Evolutionary conservation across 208 protist genomes (phyloP).

Genomic region (Wallacemonas sp.): DNA sequence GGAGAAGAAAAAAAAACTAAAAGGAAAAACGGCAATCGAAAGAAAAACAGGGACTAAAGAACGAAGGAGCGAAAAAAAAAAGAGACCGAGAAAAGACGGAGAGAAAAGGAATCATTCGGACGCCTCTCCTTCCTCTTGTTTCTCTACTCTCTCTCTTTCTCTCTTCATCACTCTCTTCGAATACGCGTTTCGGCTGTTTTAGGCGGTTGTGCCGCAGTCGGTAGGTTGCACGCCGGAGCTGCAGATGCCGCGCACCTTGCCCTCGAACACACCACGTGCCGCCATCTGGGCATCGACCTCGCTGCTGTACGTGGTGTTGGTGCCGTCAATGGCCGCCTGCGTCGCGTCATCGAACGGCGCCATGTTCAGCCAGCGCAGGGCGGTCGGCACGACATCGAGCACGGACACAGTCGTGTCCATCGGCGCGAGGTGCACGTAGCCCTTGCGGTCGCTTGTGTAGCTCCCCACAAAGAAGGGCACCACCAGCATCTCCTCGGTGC

Average conservation of each 20-base stretch:
- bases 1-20: slow-evolving; percentile 1
- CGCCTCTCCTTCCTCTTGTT: slow-evolving; percentile 9
- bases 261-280: slow-evolving; percentile 40
- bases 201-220: slow-evolving; percentile 33
- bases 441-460: slow-evolving; percentile 48
- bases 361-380: slow-evolving; percentile 71
- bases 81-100: slow-evolving; percentile 4
- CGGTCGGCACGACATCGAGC: slow-evolving; percentile 74
- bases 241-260: slow-evolving; percentile 67
- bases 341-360: slow-evolving; percentile 60
- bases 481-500: slow-evolving; percentile 30
- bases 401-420: slow-evolving; percentile 50
- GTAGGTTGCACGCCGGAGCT: slow-evolving; percentile 38
- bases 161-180: no score
- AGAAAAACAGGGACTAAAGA: slow-evolving; percentile 1
- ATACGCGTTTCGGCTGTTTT: not conserved
- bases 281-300: slow-evolving; percentile 27
- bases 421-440: slow-evolving; percentile 39
- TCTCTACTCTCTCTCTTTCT: slow-evolving; percentile 7
- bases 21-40: not conserved
- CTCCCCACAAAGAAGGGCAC: slow-evolving; percentile 70
- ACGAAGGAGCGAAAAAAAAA: not conserved
- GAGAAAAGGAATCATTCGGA: not conserved
- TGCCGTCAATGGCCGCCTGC: slow-evolving; percentile 31
- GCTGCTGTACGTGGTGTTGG: slow-evolving; percentile 31